Evolutionary conservation across 768 basidiomycete species (phyloP), one percentile per base, ranked within the genome.

Genomic region (Candolleomyces eurysporus): DNA sequence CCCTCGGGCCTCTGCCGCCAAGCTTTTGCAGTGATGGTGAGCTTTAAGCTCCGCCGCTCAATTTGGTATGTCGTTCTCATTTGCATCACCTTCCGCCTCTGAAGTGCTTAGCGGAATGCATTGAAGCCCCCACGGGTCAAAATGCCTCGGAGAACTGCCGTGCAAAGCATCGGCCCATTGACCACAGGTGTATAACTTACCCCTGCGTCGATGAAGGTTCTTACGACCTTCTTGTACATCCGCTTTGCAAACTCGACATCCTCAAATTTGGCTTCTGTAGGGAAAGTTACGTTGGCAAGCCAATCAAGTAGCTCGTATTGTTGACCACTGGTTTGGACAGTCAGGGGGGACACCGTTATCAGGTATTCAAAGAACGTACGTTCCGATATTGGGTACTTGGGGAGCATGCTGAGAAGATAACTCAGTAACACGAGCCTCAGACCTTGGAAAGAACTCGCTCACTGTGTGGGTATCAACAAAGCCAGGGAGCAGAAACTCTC

Each of bases 401-500:
- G 91, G 87, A 9, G 91, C 91, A 76, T 93, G 90, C 89, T 90
- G 67, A 16, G 14, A 1, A 39, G 16, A 21, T 26, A 10, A n/a
- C 17, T 51, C 45, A 49, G 26, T 32, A 8, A 31, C 19, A 36
- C 2, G 14, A 32, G 16, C 36, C 26, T 26, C 17, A 13, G 26
- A 48, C 8, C 46, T 58, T 39, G 59, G 50, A 39, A 39, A 57
- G 52, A 21, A 46, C 21, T 46, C 32, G 72, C 89, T 70, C 69
- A 94, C 94, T 39, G 90, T 92, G 74, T 96, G 94, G 32, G 94
- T 96, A 78, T 97, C 95, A 58, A 96, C 78, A 71, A 96, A 86
- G 4, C 95, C 95, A 6, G 95, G 95, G 68, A 93, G 84, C 59
- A 96, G 67, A 69, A 94, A 95, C 64, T 87, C 79, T 16, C 84